Percentiles rank a stretch among this genome's conserved stretches.
Conservation (phyloP, 208 protist species). For the Angomonas ambiguus region DNA sequence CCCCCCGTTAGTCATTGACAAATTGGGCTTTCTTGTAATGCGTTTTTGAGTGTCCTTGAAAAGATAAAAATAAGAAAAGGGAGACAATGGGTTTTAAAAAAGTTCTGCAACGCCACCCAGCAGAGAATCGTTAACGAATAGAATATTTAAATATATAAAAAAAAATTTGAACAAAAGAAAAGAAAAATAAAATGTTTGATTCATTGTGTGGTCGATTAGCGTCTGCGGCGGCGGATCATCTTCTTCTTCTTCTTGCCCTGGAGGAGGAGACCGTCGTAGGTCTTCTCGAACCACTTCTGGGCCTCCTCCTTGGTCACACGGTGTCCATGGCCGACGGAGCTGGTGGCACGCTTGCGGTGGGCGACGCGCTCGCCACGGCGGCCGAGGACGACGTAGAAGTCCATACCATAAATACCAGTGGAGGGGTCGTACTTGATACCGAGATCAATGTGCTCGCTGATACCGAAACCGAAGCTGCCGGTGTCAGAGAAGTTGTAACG, state of each 20-base stretch:
- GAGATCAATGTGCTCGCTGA: slow-evolving; percentile 99
- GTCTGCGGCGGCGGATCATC: slow-evolving; percentile 97
- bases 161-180: background rate
- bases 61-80: slow-evolving; percentile 2
- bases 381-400: slow-evolving; percentile 98
- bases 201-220: slow-evolving; percentile 63
- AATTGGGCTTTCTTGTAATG: no score
- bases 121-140: background rate
- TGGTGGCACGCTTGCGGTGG: slow-evolving; percentile 78
- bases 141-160: background rate
- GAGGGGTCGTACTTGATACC: slow-evolving; percentile 99
- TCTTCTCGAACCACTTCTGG: slow-evolving; percentile 99
- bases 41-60: no score
- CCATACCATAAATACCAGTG: slow-evolving; percentile 99
- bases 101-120: background rate
- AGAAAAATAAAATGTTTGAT: background rate
- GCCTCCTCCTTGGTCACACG: slow-evolving; percentile 96
- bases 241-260: slow-evolving; percentile 95
- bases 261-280: slow-evolving; percentile 97
- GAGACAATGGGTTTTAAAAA: background rate
- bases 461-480: slow-evolving; percentile 99
- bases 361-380: slow-evolving; percentile 96
- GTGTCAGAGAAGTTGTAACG: slow-evolving; percentile 94
- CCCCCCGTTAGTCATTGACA: no score
- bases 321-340: slow-evolving; percentile 93